Evolutionary conservation across 176 grass and related monocot species (phyloP), one percentile per base, ranked within the genome.

Genomic region (Coix lacrymajobi): DNA sequence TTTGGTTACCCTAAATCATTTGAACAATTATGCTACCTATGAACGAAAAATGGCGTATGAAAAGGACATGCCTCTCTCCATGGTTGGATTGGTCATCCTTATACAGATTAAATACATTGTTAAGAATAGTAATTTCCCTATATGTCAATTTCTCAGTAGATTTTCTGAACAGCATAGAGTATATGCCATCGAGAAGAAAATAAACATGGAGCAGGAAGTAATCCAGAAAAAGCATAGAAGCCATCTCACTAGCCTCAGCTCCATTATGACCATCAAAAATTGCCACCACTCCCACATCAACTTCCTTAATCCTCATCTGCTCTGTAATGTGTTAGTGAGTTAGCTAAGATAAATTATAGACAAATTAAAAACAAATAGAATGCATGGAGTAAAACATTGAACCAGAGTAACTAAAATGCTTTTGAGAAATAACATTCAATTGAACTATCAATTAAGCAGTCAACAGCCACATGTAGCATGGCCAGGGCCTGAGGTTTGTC

Each of bases 201-300:
- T 91, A 93, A 46, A 98, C 82, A 83, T 98, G 96, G n/a, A 98
- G 71, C 83, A 98, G 75, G 69, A 98, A 88, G 84, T 98, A 96
- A 30, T 96, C 96, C 80, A 93, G 36, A 77, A 98, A 83, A 82
- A 93, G 85, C 87, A 87, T 88, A 34, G 96, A 98, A 82, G 96
- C 93, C 89, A 93, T 95, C 41, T 98, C 89, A 75, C 96, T 98
- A 34, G 96, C 93, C 80, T 98, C 93, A 61, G 82, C 90, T 49
- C 96, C 96, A 64, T 92, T 98, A 78, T 98, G 93, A 62, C 96
- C 93, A 87, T 98, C 93, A 95, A 98, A 98, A 83, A 96, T 76
- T 51, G 93, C 96, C 71, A 95, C 41, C 58, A 98, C 76, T 76
- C 93, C 96, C 39, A 98, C 89, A 85, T 98, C 89, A 79, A 93